phyloP scores from a whole-genome alignment of 1,139 yeast genomes.

The Pneumocystis jirovecii region DNA sequence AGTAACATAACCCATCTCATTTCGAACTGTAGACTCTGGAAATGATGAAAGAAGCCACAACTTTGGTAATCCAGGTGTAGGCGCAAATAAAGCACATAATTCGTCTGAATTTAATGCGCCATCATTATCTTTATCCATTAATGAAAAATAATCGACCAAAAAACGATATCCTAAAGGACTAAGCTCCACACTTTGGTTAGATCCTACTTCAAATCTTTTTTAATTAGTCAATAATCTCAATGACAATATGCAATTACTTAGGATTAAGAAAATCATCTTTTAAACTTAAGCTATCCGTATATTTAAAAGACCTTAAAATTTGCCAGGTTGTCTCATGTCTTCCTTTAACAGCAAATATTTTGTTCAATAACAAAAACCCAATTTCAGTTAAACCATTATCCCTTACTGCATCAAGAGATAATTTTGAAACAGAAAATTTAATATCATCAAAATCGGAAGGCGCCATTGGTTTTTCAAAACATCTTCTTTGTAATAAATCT shows the following conservation, averaged over 20 bases:
- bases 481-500: constrained; percentile 49
- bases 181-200: constrained; percentile 68
- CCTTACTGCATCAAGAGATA: constrained; percentile 9
- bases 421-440: constrained; percentile 24
- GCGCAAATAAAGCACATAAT: constrained; percentile 50
- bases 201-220: constrained; percentile 47
- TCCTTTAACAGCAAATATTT: constrained; percentile 74
- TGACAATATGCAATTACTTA: constrained; percentile 17
- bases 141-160: constrained; percentile 70
- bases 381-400: constrained; percentile 47
- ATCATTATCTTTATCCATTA: constrained; percentile 86
- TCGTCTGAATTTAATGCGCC: constrained; percentile 79
- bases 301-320: constrained; percentile 67
- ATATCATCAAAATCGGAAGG: constrained; percentile 37
- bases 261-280: constrained; percentile 69
- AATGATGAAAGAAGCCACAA: constrained; percentile 76
- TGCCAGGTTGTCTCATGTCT: constrained; percentile 97
- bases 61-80: constrained; percentile 85
- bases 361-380: constrained; percentile 65
- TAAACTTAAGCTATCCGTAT: constrained; percentile 78
- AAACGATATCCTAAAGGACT: constrained; percentile 90
- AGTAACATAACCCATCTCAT: constrained; percentile 77
- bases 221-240: constrained; percentile 1
- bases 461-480: constrained; percentile 51
- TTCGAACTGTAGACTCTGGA: constrained; percentile 75